Base-by-base conservation (phyloP, 345 rosid genomes). In the Brassica carinata region DNA sequence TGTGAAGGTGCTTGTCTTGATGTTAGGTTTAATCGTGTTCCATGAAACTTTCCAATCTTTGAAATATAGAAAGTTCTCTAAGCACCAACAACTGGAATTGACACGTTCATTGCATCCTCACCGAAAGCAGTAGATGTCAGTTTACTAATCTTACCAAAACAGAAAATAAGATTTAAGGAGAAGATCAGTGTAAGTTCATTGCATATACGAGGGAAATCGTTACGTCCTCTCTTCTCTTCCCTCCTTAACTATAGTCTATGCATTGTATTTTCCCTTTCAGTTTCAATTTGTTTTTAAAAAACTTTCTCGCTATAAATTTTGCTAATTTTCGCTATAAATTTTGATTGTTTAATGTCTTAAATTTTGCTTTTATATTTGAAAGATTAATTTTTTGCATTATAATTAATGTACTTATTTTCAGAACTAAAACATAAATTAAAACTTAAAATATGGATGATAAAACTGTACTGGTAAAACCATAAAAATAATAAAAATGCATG, bases 31-130 rank as follows among this genome's bases (percentile, higher is more conserved):
- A 11, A 53, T n/a, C 45, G 31, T 43, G 64, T 69, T 43, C 82
- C 69, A 68, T 23, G 7, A 61, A 68, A 18, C 1, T 33, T 45
- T 61, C 64, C 70, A 74, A 80, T 26, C 59, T n/a, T 62, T 31
- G 40, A 59, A 74, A 62, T 23, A 74, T 51, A 36, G 75, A 80
- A 80, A 80, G 15, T 67, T 79, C 68, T 79, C 59, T 23, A 68
- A 19, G 65, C 55, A 80, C 26, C 71, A 75, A 63, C 19, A 75
- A 9, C 6, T 26, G 8, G 7, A 62, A 69, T 53, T 74, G 79
- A 53, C 66, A 75, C 29, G 57, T 75, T 80, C 79, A 80, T 80
- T 80, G 83, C 43, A 80, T 80, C 55, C 8, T 64, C 75, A 70
- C 79, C 53, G 66, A 74, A 80, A 80, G 75, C 65, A 64, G 69